Evolutionary conservation across 2,329 filamentous ascomycete species (phyloP).

Genomic region (Apiospora saccharicola): DNA sequence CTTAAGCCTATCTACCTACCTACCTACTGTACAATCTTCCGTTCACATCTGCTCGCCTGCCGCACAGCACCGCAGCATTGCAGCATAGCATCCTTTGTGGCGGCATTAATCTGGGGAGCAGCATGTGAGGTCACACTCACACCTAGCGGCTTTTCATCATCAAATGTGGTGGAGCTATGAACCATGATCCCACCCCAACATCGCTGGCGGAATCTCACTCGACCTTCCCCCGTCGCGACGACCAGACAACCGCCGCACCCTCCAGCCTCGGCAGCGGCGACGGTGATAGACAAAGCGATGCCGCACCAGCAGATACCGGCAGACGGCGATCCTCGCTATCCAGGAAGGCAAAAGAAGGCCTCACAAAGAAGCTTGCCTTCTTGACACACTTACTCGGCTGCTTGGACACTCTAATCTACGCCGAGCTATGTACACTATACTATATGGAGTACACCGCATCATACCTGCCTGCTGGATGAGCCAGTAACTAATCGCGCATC

Average conservation of each 20-base stretch:
- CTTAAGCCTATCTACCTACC: neutral
- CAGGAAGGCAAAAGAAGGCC: conserved; percentile 43
- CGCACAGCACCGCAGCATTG: neutral
- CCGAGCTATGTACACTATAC: conserved; percentile 70
- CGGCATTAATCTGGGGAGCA: conserved; percentile 29
- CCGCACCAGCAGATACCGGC: neutral
- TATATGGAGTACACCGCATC: conserved; percentile 70
- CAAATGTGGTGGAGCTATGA: conserved; percentile 54
- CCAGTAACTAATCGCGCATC: neutral
- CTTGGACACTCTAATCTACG: conserved; percentile 69
- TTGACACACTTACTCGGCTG: conserved; percentile 66
- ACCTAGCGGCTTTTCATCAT: conserved; percentile 40
- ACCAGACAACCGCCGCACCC: conserved; percentile 25
- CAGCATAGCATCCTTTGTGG: conserved; percentile 1
- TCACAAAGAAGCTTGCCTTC: conserved; percentile 66
- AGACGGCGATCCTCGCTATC: conserved; percentile 33
- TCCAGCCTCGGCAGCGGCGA: conserved; percentile 29
- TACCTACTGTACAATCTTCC: neutral
- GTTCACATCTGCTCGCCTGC: neutral
- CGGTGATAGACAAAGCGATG: conserved; percentile 20
- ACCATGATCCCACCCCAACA: conserved; percentile 53
- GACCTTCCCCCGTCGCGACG: conserved; percentile 43
- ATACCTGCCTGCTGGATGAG: neutral
- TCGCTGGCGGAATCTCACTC: conserved; percentile 45
- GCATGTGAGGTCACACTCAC: conserved; percentile 42